phyloP scores from a whole-genome alignment of 306 rosid species.

The Sindora glabra region DNA sequence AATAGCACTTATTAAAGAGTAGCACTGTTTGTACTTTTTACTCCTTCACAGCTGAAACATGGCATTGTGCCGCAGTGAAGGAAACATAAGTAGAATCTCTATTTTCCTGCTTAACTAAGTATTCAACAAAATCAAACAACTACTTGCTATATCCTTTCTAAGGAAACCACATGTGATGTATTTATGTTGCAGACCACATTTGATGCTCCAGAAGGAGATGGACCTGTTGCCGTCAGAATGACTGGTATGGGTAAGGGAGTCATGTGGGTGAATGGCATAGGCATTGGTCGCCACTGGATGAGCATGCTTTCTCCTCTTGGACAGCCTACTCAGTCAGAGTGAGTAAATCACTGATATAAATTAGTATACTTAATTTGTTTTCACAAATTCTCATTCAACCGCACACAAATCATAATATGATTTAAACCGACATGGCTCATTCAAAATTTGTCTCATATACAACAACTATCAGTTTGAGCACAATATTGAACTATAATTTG shows the following conservation, averaged over 20 bases:
- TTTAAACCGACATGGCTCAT: too few relatives aligned
- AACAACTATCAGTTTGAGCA: too few relatives aligned
- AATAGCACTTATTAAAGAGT: too few relatives aligned
- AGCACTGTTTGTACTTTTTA: too few relatives aligned
- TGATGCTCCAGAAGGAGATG: conserved; percentile 55
- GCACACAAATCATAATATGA: too few relatives aligned
- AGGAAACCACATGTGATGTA: not conserved
- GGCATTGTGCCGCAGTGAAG: too few relatives aligned
- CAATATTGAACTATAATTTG: too few relatives aligned
- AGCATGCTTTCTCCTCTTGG: conserved; percentile 46
- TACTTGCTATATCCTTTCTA: not conserved
- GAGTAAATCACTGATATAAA: conserved; percentile 12
- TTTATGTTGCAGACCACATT: conserved; percentile 51
- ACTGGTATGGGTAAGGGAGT: conserved; percentile 75
- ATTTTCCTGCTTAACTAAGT: not conserved
- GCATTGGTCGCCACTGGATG: conserved; percentile 85
- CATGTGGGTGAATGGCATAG: conserved; percentile 70
- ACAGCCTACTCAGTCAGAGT: conserved; percentile 62
- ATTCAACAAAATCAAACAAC: not conserved
- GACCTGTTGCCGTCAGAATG: conserved; percentile 73
- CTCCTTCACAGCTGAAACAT: too few relatives aligned
- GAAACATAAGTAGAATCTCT: too few relatives aligned
- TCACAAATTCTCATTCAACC: too few relatives aligned
- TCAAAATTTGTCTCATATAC: too few relatives aligned
- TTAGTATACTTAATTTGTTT: too few relatives aligned